phyloP scores from a whole-genome alignment of 805 yeast species.

The Yamadazyma endophytica region DNA sequence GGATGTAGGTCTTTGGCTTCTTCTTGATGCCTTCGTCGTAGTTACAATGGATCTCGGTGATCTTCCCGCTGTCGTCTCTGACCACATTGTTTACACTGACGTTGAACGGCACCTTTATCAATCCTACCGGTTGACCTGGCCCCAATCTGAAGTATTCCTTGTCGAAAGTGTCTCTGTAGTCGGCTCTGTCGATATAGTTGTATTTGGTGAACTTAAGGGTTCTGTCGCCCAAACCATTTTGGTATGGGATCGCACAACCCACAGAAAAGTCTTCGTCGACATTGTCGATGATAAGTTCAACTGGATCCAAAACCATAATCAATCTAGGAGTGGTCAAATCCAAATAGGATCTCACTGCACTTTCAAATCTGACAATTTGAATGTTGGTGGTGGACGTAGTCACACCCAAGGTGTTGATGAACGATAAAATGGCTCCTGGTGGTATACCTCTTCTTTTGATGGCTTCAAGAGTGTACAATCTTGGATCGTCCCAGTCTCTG shows the following conservation, averaged over 20 bases:
- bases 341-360: conserved; percentile 79
- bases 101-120: conserved; percentile 85
- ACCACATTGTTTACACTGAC: conserved; percentile 54
- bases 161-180: conserved; percentile 62
- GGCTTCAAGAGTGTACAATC: conserved; percentile 91
- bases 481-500: conserved; percentile 98
- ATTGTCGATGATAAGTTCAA: conserved; percentile 79
- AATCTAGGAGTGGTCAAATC: conserved; percentile 92
- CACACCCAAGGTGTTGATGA: conserved; percentile 93
- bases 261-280: conserved; percentile 68
- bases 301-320: conserved; percentile 88
- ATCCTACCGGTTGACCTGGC: conserved; percentile 91
- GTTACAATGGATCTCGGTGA: conserved; percentile 68
- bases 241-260: conserved; percentile 74
- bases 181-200: conserved; percentile 83
- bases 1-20: conserved; percentile 94
- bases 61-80: conserved; percentile 53
- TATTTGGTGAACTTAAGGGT: conserved; percentile 70
- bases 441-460: conserved; percentile 97
- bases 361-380: conserved; percentile 85
- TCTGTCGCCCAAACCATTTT: conserved; percentile 75
- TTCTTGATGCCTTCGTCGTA: conserved; percentile 68
- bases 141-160: conserved; percentile 88
- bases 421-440: conserved; percentile 93
- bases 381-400: conserved; percentile 91